Percentiles rank a stretch among this genome's conserved stretches.
phyloP scores from a whole-genome alignment of 495 filamentous ascomycete species.

The Neurospora terricola region DNA sequence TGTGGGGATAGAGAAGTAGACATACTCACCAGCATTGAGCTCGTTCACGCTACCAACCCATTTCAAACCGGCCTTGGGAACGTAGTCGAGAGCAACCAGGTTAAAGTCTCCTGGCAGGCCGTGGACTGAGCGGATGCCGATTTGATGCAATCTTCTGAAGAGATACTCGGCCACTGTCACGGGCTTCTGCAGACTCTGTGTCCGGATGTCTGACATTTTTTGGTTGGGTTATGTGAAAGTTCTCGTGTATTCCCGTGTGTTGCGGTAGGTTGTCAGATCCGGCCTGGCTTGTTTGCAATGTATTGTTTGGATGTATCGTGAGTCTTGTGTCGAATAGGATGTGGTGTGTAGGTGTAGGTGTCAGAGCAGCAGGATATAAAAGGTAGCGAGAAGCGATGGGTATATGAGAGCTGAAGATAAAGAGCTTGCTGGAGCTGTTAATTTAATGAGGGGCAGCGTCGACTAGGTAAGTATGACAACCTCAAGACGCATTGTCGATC shows the following conservation, averaged over 20 bases:
- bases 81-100: constrained; percentile 55
- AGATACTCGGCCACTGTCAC: constrained; percentile 51
- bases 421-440: not conserved
- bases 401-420: not conserved
- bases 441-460: not conserved
- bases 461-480: not conserved
- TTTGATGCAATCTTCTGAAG: constrained; percentile 56
- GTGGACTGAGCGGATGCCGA: constrained; percentile 58
- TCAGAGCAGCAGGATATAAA: not conserved
- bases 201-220: constrained; percentile 26
- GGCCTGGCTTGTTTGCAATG: not conserved
- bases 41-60: constrained; percentile 80
- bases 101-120: constrained; percentile 76
- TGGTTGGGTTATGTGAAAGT: not conserved
- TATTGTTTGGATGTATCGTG: not conserved
- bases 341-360: not conserved
- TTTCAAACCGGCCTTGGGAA: constrained; percentile 50
- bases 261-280: not conserved
- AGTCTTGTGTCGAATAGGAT: not conserved
- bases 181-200: constrained; percentile 31
- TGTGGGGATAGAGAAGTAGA: not conserved
- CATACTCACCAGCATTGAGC: constrained; percentile 57
- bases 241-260: not conserved
- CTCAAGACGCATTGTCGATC: not conserved
- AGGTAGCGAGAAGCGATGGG: not conserved